Conservation (phyloP, 495 filamentous ascomycete species). For the Astrothelium subdiscretum region DNA sequence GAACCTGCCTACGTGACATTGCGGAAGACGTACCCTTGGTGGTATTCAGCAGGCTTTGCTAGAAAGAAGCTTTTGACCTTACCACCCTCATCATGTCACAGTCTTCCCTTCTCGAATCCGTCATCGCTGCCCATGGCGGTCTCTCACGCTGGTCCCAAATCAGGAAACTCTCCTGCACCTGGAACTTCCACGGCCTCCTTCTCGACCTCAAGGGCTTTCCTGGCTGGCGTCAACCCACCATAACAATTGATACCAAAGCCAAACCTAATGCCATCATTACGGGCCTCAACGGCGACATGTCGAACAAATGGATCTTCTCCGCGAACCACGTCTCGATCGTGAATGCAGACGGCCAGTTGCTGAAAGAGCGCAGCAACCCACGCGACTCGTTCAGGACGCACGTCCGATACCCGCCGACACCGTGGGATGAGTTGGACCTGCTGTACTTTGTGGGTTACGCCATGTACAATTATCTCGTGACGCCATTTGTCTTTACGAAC, state of each 20-base stretch:
- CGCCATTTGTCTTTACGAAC: neutral
- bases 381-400: neutral
- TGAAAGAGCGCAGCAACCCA: neutral
- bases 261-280: neutral
- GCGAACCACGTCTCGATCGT: neutral
- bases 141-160: neutral
- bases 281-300: neutral
- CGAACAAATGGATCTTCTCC: neutral
- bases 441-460: neutral
- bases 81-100: neutral
- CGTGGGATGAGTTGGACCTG: neutral
- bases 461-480: neutral
- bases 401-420: neutral
- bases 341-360: neutral
- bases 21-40: neutral
- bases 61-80: neutral
- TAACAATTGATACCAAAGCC: neutral
- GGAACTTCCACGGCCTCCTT: neutral
- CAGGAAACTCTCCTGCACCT: neutral
- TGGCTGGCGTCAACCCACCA: neutral
- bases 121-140: neutral
- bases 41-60: neutral
- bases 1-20: neutral
- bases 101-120: neutral
- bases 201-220: neutral